Evolutionary conservation across 169 alveolate genomes (phyloP), one percentile per base, ranked within the genome.

Genomic region (Besnoitia besnoiti): DNA sequence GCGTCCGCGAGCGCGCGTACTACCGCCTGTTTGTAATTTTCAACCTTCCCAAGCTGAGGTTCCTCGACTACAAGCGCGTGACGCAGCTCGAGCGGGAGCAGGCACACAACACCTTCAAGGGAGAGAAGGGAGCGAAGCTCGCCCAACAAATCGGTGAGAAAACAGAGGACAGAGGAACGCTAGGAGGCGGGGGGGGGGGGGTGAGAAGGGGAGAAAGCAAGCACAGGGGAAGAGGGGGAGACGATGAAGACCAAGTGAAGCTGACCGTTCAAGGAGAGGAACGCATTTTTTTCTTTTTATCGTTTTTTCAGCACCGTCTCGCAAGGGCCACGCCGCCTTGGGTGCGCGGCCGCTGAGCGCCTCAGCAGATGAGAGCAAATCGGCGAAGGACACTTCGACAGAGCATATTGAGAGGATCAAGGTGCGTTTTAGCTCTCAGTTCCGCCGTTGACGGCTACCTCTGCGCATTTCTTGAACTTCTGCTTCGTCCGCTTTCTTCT

Each of bases 1-100:
- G 94, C 33, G 97, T 95, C 55, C 73, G 85, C 85, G 90, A 95
- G 35, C 90, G 94, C 51, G 97, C 96, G 62, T 92, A 95, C 90
- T 96, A 95, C 92, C 90, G 97, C 49, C 94, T 92, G 55, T 96
- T 91, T 61, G 88, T 96, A 82, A 79, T 95, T 40, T 93, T 79
- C 92, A 87, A 96, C 82, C 82, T 95, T 27, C 98, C 98, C 39
- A 84, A 94, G 10, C 92, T 96, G 91, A 94, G 96, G 19, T 96
- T 95, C 85, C 92, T 96, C 42, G 96, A 96, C 93, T 96, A 96
- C 90, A 30, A 67, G 85, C 93, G 93, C 85, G 95, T 96, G 61
- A 94, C 93, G 47, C 90, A 91, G 92, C 95, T 95, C 91, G 98
- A 96, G 59, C 91, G 97, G 42, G 95, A 82, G 42, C 89, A 77